phyloP scores from a whole-genome alignment of 495 filamentous ascomycete genomes.

The Beverwykella pulmonaria region DNA sequence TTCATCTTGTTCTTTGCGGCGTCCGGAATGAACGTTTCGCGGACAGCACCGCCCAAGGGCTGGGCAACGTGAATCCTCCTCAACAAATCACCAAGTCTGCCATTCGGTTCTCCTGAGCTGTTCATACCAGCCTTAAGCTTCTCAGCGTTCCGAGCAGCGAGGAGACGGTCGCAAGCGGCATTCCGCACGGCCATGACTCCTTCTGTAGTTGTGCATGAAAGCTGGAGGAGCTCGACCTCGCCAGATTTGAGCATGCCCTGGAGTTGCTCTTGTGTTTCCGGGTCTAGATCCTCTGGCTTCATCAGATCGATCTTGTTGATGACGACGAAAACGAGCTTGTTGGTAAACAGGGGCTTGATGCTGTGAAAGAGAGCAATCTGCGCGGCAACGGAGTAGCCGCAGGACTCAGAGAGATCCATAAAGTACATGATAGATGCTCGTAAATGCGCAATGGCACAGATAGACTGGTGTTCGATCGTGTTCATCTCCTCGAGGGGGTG shows the following conservation, averaged over 20 bases:
- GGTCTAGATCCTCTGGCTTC: constrained; percentile 83
- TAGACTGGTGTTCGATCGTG: constrained; percentile 98
- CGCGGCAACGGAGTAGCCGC: constrained; percentile 87
- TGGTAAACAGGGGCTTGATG: constrained; percentile 94
- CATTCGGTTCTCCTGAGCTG: constrained; percentile 69
- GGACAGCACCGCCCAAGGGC: constrained; percentile 75
- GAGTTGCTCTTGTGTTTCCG: constrained; percentile 74
- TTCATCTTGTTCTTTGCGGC: constrained; percentile 77
- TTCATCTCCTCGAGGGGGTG: constrained; percentile 99
- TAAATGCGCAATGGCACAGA: constrained; percentile 95
- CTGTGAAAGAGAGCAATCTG: constrained; percentile 92
- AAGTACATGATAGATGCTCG: constrained; percentile 95
- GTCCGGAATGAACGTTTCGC: constrained; percentile 87
- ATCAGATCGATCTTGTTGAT: constrained; percentile 98
- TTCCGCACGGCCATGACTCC: constrained; percentile 95
- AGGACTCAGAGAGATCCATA: constrained; percentile 97
- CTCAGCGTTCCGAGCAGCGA: constrained; percentile 89
- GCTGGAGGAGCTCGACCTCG: constrained; percentile 86
- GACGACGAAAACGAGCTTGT: constrained; percentile 94
- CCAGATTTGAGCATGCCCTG: constrained; percentile 78
- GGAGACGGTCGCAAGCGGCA: constrained; percentile 85
- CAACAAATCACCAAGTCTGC: constrained; percentile 84
- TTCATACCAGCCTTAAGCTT: constrained; percentile 89
- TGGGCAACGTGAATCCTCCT: constrained; percentile 93
- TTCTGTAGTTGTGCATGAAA: constrained; percentile 93